Percentiles rank a stretch among this genome's conserved stretches.
These are phyloP conservation scores for Cotoneaster glaucophyllus DNA, from an alignment of 306 rosid species.

Conservation along the genomic window DNA sequence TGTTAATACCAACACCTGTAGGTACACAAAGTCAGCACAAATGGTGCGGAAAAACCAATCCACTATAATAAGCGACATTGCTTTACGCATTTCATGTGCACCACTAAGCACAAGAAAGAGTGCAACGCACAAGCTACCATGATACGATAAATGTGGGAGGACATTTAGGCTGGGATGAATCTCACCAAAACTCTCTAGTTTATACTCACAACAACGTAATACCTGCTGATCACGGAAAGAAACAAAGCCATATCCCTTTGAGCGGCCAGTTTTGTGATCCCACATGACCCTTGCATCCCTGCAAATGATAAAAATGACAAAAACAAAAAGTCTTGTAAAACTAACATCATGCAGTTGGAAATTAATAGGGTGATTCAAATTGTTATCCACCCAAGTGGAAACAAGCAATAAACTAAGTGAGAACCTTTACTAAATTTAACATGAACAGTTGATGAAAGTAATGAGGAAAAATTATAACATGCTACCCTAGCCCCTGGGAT, in stretches of 20 bases:
- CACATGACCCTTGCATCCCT: slow-evolving; percentile 95
- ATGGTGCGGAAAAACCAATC: background rate
- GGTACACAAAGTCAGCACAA: background rate
- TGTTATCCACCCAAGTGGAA: background rate
- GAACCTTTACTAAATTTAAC: slow-evolving; percentile 13
- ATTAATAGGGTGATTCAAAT: background rate
- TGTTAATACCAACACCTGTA: background rate
- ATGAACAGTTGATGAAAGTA: background rate
- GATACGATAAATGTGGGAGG: background rate
- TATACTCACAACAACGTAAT: slow-evolving; percentile 7
- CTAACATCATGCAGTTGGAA: slow-evolving; percentile 9
- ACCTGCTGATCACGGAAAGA: slow-evolving; percentile 81
- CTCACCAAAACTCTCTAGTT: slow-evolving; percentile 6
- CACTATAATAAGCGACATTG: background rate
- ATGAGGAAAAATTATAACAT: slow-evolving; percentile 14
- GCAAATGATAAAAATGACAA: slow-evolving; percentile 14
- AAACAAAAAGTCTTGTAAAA: slow-evolving; percentile 24
- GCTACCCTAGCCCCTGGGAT: slow-evolving; percentile 10
- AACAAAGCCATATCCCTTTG: slow-evolving; percentile 87
- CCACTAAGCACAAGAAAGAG: background rate
- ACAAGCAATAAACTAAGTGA: background rate
- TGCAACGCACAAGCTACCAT: background rate
- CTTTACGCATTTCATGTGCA: background rate
- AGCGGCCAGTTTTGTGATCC: slow-evolving; percentile 87
- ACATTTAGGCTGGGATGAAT: background rate